These are phyloP conservation scores for Kurtzmaniella fragi DNA, from an alignment of 805 yeast genomes.

Conservation along the genomic window DNA sequence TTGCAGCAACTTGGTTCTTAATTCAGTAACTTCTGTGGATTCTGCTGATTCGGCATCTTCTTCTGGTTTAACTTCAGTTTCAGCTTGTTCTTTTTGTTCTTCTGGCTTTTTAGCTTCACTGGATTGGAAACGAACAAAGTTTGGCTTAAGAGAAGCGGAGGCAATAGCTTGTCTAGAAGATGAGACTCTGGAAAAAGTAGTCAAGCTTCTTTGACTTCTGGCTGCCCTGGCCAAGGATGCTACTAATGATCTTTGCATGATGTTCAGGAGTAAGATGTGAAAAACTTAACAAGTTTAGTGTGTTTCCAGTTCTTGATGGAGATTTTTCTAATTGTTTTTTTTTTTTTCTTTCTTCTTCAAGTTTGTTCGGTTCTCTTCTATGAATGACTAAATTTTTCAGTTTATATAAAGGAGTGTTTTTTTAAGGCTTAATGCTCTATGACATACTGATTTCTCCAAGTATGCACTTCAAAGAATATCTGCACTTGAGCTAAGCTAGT, in stretches of 20 bases:
- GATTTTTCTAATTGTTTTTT: no score
- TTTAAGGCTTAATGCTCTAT: no score
- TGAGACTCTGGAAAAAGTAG: constrained; percentile 3
- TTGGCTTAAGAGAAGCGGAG: constrained; percentile 7
- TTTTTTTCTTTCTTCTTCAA: neutral
- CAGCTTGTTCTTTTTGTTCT: constrained; percentile 8
- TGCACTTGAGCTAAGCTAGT: no score
- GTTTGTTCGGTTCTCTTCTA: constrained; percentile 1
- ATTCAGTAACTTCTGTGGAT: constrained; percentile 20
- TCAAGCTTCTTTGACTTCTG: neutral
- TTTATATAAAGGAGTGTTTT: neutral
- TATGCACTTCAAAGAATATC: no score
- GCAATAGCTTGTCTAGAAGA: constrained; percentile 10
- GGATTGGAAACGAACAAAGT: constrained; percentile 11
- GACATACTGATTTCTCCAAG: no score
- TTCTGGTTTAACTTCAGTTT: constrained; percentile 4
- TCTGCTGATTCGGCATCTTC: constrained; percentile 16
- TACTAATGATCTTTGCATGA: constrained; percentile 24
- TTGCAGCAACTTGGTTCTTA: constrained; percentile 49
- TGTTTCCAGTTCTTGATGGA: neutral
- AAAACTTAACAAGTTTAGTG: neutral
- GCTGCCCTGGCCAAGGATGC: constrained; percentile 14
- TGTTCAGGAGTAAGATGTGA: constrained; percentile 1
- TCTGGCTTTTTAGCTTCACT: constrained; percentile 10
- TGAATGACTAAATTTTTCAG: constrained; percentile 5